These are phyloP conservation scores for Calcarisporium arbuscula DNA, from an alignment of 2,329 filamentous ascomycete species.

Conservation along the genomic window DNA sequence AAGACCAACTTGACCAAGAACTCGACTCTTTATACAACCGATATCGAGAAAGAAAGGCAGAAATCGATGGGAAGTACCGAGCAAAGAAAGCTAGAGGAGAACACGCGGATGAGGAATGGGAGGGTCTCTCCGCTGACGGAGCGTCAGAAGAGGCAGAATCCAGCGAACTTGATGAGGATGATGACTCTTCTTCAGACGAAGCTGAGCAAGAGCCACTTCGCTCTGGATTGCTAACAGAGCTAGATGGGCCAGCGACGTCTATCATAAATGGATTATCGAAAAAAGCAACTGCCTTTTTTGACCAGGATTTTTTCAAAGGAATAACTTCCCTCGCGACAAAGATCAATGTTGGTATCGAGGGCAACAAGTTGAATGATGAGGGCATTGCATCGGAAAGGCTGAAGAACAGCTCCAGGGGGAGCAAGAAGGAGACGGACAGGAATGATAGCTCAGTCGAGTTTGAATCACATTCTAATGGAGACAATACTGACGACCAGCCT, in stretches of 20 bases:
- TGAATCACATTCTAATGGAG: conserved; percentile 25
- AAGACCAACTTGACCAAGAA: conserved; percentile 75
- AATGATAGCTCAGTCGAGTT: too few species aligned
- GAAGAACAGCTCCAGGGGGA: not conserved
- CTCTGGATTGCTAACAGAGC: conserved; percentile 27
- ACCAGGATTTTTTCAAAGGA: conserved; percentile 88
- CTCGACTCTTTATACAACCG: conserved; percentile 83
- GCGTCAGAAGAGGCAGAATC: conserved; percentile 53
- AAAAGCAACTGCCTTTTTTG: conserved; percentile 83
- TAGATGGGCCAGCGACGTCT: conserved; percentile 36
- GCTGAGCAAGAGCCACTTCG: conserved; percentile 21
- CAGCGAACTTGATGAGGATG: conserved; percentile 54
- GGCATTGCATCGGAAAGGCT: not conserved
- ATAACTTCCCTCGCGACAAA: too few species aligned
- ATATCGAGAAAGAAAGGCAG: conserved; percentile 74
- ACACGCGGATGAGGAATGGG: conserved; percentile 83
- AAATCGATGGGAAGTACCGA: conserved; percentile 77
- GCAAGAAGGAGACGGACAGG: conserved; percentile 9
- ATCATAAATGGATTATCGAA: conserved; percentile 62
- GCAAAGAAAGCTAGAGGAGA: conserved; percentile 83
- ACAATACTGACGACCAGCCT: conserved; percentile 44
- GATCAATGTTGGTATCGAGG: too few species aligned
- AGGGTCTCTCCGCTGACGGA: conserved; percentile 84
- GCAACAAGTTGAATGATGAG: too few species aligned
- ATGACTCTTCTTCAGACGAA: conserved; percentile 32